Percentiles rank a stretch among this genome's conserved stretches.
These are phyloP conservation scores for Oryza longistaminata DNA, from an alignment of 176 grass and related monocot genomes.

Conservation along the genomic window DNA sequence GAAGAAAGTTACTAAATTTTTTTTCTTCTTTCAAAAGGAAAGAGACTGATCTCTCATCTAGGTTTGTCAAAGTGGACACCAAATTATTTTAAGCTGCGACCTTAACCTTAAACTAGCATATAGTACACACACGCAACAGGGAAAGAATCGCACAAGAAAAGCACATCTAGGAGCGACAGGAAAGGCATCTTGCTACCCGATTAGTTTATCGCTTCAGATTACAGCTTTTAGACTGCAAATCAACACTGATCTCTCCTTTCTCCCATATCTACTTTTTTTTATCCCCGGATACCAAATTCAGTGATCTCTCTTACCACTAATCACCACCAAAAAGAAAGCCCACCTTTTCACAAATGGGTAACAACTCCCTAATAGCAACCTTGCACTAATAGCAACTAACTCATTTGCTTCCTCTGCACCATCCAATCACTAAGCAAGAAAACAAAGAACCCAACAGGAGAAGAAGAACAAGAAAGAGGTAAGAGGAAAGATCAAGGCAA, in stretches of 20 bases:
- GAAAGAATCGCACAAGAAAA: neutral
- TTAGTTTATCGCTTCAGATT: slow-evolving; percentile 20
- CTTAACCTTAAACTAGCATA: neutral
- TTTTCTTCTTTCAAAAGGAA: neutral
- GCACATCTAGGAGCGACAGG: neutral
- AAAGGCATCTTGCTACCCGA: neutral
- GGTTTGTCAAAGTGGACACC: neutral
- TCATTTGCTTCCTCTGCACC: neutral
- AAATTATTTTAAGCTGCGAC: neutral
- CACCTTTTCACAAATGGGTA: neutral
- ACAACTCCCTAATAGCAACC: neutral
- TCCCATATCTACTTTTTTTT: neutral
- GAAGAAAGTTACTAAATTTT: neutral
- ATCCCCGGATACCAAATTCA: neutral
- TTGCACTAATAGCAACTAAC: neutral
- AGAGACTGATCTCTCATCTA: neutral
- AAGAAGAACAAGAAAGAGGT: neutral
- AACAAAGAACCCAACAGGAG: neutral
- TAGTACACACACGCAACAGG: neutral
- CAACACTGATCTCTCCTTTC: neutral
- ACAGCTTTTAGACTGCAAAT: neutral
- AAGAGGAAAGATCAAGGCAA: neutral
- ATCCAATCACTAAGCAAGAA: neutral
- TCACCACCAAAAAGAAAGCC: neutral
- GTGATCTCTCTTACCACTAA: slow-evolving; percentile 14